A percentile compares a stretch with the other conserved stretches of the same genome.
Evolutionary conservation across 2,329 filamentous ascomycete species (phyloP).

Genomic region (Balansia obtecta): DNA sequence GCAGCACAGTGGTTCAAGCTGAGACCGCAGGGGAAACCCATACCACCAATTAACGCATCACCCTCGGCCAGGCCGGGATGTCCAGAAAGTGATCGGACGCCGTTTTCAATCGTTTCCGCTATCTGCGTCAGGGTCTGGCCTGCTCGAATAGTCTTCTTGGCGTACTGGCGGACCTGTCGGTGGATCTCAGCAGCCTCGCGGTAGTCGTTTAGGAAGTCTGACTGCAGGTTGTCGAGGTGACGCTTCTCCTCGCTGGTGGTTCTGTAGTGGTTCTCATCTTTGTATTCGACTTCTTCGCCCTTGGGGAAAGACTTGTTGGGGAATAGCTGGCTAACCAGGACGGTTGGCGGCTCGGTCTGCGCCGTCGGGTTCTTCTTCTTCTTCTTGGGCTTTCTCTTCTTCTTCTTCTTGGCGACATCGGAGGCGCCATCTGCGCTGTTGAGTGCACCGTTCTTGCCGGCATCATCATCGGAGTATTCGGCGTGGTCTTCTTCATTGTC

Average conservation of each 20-base stretch:
- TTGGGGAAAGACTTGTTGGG: constrained; percentile 59
- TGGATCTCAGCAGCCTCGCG: constrained; percentile 81
- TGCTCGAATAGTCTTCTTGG: constrained; percentile 67
- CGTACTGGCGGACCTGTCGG: constrained; percentile 75
- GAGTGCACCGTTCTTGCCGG: constrained; percentile 28
- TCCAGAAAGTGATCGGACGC: constrained; percentile 63
- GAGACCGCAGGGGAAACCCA: constrained; percentile 78
- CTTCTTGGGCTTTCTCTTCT: constrained; percentile 77
- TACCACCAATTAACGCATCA: constrained; percentile 64
- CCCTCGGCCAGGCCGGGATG: constrained; percentile 68
- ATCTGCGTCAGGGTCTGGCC: constrained; percentile 72
- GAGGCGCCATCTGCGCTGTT: constrained; percentile 25
- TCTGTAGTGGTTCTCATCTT: constrained; percentile 61
- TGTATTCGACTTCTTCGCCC: constrained; percentile 68
- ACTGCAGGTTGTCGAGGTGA: constrained; percentile 69
- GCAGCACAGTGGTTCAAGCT: constrained; percentile 78
- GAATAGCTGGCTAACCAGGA: constrained; percentile 61
- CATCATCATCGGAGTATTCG: constrained; percentile 41
- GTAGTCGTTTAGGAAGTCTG: constrained; percentile 69
- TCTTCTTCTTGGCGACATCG: constrained; percentile 31
- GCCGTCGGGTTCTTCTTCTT: constrained; percentile 65
- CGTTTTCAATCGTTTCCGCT: constrained; percentile 76
- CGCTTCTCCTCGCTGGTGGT: constrained; percentile 78
- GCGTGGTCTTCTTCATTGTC: constrained; percentile 29
- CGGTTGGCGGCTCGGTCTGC: constrained; percentile 63